A percentile compares a stretch with the other conserved stretches of the same genome.
phyloP scores from a whole-genome alignment of 805 yeast species.

The Jamesozyma spencerorum region DNA sequence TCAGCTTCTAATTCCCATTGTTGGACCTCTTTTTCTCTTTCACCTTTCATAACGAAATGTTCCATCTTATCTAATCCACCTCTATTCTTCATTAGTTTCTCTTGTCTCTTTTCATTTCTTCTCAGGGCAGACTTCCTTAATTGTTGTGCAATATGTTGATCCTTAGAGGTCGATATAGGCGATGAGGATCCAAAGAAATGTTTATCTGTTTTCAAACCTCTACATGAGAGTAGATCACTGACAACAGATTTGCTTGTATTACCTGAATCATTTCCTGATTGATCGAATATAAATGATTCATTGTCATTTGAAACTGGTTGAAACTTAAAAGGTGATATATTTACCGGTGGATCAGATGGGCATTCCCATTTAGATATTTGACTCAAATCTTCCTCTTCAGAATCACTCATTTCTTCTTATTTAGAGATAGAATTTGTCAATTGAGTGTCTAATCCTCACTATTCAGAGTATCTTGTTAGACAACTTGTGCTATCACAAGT shows the following conservation, averaged over 20 bases:
- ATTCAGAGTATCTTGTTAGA: not conserved
- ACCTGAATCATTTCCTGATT: not conserved
- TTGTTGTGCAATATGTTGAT: not conserved
- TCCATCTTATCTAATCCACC: constrained; percentile 26
- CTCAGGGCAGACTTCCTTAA: not conserved
- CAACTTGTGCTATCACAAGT: not conserved
- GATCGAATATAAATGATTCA: not conserved
- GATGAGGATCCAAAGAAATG: not conserved
- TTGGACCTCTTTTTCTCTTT: constrained; percentile 11
- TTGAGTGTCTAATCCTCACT: too few relatives aligned
- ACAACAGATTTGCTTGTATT: constrained; percentile 1
- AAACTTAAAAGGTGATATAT: too few relatives aligned
- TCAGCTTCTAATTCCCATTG: constrained; percentile 14
- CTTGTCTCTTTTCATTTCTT: not conserved
- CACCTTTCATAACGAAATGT: constrained; percentile 20
- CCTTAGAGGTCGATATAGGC: not conserved
- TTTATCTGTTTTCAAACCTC: not conserved
- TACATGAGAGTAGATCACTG: not conserved
- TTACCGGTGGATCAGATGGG: not conserved
- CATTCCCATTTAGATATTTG: not conserved
- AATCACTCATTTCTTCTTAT: too few relatives aligned
- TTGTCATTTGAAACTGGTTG: too few relatives aligned
- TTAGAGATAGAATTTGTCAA: too few relatives aligned
- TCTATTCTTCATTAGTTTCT: constrained; percentile 7
- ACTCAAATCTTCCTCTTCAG: not conserved